Evolutionary conservation across 2,329 filamentous ascomycete genomes (phyloP).

Genomic region (Rhynchosporium secalis): DNA sequence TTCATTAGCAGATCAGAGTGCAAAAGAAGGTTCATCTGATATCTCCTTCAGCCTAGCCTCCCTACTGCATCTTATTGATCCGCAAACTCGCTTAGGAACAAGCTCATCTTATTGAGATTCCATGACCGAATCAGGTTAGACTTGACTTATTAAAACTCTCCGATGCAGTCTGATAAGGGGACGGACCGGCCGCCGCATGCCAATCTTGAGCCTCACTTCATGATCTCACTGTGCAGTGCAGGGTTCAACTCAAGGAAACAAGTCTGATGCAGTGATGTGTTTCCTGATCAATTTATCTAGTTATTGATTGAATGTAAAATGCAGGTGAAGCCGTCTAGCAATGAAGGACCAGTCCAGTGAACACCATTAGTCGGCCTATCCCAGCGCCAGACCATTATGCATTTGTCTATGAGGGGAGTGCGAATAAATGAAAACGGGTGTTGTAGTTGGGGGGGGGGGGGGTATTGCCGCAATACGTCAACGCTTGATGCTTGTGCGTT

Average conservation of each 20-base stretch:
- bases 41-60: not conserved
- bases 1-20: not conserved
- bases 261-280: constrained; percentile 8
- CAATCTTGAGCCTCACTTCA: constrained; percentile 1
- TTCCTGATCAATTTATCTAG: constrained; percentile 16
- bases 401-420: constrained; percentile 30
- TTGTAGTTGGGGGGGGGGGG: constrained; percentile 11
- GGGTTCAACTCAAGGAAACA: not conserved
- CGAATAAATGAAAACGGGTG: constrained; percentile 16
- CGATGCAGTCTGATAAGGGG: constrained; percentile 6
- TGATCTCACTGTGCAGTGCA: constrained; percentile 8
- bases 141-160: not conserved
- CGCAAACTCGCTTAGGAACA: not conserved
- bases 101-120: not conserved
- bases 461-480: constrained; percentile 13
- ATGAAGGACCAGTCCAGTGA: constrained; percentile 11
- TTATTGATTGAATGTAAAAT: constrained; percentile 21
- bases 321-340: constrained; percentile 4
- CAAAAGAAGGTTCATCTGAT: not conserved
- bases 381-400: constrained; percentile 26
- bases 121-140: not conserved
- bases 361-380: constrained; percentile 16
- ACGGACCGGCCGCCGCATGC: not conserved
- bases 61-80: not conserved
- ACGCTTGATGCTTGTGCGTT: constrained; percentile 16